Conservation (phyloP, 768 basidiomycete genomes). For the Pisolithus sp. region DNA sequence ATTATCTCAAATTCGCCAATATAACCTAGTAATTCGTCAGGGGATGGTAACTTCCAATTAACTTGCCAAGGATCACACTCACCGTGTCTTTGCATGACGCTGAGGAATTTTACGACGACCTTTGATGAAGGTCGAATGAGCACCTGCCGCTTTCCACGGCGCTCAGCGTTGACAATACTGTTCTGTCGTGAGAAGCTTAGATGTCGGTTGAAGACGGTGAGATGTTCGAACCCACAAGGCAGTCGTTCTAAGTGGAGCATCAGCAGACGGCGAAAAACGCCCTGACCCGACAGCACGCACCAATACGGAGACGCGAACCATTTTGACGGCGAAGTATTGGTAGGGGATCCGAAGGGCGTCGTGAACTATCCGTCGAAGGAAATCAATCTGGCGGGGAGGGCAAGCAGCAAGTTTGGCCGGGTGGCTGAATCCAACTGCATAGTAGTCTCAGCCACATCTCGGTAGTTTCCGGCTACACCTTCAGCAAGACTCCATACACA, state of each 20-base stretch:
- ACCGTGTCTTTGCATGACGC: constrained; percentile 99
- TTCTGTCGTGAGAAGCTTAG: constrained; percentile 37
- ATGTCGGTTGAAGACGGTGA: not conserved
- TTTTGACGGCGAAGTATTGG: constrained; percentile 33
- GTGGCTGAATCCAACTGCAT: constrained; percentile 23
- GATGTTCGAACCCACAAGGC: constrained; percentile 31
- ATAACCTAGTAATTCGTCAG: constrained; percentile 57
- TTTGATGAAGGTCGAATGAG: constrained; percentile 96
- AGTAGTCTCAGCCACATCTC: constrained; percentile 28
- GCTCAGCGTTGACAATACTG: constrained; percentile 99
- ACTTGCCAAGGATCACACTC: constrained; percentile 30
- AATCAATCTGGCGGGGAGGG: not conserved
- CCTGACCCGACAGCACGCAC: constrained; percentile 28
- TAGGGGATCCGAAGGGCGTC: constrained; percentile 15
- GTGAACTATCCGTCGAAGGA: not conserved
- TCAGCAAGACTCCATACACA: not conserved
- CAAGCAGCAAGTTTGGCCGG: not conserved
- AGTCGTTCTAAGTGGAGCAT: constrained; percentile 46
- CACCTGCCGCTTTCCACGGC: constrained; percentile 98
- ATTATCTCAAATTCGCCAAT: constrained; percentile 98
- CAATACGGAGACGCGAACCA: constrained; percentile 87
- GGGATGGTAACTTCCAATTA: not conserved
- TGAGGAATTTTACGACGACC: constrained; percentile 95
- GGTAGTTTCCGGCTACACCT: constrained; percentile 18
- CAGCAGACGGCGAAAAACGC: not conserved